A percentile compares a stretch with the other conserved stretches of the same genome.
Conservation (phyloP, 345 rosid species). For the Draba incana region DNA sequence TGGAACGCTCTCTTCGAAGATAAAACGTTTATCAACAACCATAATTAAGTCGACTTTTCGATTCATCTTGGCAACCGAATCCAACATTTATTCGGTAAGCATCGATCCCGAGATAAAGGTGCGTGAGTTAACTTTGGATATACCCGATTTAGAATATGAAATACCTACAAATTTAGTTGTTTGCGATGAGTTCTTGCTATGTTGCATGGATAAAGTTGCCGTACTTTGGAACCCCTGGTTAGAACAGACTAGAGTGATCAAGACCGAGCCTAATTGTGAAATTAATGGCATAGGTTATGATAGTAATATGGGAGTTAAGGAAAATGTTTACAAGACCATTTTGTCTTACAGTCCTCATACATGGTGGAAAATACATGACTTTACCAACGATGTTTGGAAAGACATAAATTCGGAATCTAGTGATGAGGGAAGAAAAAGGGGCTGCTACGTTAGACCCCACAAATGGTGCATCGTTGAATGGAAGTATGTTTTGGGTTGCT, state of each 20-base stretch:
- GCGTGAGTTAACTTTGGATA: background rate
- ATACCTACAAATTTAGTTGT: background rate
- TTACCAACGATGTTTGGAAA: background rate
- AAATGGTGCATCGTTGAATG: background rate
- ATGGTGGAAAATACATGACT: background rate
- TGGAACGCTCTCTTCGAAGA: background rate
- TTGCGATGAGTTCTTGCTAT: conserved; percentile 12
- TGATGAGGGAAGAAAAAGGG: background rate
- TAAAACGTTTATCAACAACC: background rate
- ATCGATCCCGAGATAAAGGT: background rate
- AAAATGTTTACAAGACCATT: background rate
- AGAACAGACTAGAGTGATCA: background rate
- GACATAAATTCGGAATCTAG: background rate
- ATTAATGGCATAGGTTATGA: no score
- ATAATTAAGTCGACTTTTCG: conserved; percentile 8
- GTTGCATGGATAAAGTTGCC: background rate
- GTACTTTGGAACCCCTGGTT: conserved; percentile 3
- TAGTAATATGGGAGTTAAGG: no score
- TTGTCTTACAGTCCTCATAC: background rate
- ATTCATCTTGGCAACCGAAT: background rate
- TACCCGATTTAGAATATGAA: background rate
- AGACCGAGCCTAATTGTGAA: background rate
- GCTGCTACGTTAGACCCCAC: no score
- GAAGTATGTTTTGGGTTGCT: background rate
- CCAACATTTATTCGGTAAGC: conserved; percentile 5